Evolutionary conservation across 768 basidiomycete genomes (phyloP), one percentile per base, ranked within the genome.

Genomic region (Leucocoprinus birnbaumii): DNA sequence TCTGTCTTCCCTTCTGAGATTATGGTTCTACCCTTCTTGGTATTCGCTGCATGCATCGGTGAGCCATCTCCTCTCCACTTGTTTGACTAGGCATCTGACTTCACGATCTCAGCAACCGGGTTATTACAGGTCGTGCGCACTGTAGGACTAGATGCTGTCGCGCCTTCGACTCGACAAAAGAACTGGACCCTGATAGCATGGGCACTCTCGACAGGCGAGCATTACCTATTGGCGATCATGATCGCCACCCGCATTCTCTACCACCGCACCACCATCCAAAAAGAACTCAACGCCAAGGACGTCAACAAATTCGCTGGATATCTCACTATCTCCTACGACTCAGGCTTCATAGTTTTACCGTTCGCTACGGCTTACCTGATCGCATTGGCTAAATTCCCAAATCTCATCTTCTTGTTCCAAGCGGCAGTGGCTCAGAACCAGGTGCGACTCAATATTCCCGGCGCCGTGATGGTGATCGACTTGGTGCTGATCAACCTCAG

Each of bases 171-270:
- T 26, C 8, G 31, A 22, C 13, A 34, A 9, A 49, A 26, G 26
- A n/a, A 55, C 27, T 55, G 54, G 54, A 10, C 11, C n/a, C 40
- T 55, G 25, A 55, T 55, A 42, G 34, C 25, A 11, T 55, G 54
- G 54, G 18, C 44, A 19, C 43, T 55, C n/a, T 48, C 47, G 31
- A 43, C 41, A 8, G 54, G 35, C 22, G 27, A 48, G 7, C 49
- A 55, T 19, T 55, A 55, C 18, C 47, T 55, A 1, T 48, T 55
- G 8, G 35, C 54, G 4, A 9, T 55, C 13, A 44, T 55, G 9
- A 48, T 49, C 21, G 38, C 19, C 14, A 21, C 25, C 8, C 54
- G 54, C 14, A 21, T 49, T 2, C 10, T 49, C 13, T 55, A 55
- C 27, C 38, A 49, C 11, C 24, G 54, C 16, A 21, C 16, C 22